These are phyloP conservation scores for Phialophora chinensis DNA, from an alignment of 2,329 filamentous ascomycete species.

Conservation along the genomic window DNA sequence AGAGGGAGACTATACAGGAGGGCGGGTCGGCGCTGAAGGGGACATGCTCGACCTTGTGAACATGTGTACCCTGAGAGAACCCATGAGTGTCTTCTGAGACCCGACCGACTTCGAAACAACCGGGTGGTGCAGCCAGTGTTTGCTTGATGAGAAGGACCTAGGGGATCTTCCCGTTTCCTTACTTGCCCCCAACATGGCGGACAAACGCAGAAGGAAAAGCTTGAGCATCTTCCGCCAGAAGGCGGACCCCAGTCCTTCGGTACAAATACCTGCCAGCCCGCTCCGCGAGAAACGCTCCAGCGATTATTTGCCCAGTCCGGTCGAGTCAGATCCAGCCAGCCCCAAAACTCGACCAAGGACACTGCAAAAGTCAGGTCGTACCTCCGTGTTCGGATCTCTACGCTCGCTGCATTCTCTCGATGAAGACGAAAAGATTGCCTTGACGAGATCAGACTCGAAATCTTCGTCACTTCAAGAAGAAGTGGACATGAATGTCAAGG, in stretches of 20 bases:
- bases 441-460: slow-evolving; percentile 58
- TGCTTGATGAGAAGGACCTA: slow-evolving; percentile 16
- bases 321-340: slow-evolving; percentile 44
- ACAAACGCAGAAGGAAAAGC: slow-evolving; percentile 45
- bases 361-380: slow-evolving; percentile 52
- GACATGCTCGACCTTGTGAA: slow-evolving; percentile 11
- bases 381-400: slow-evolving; percentile 66
- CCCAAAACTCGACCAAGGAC: slow-evolving; percentile 49
- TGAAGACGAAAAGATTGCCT: slow-evolving; percentile 57
- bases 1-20: slow-evolving; percentile 21
- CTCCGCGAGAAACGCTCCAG: slow-evolving; percentile 41
- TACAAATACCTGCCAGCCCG: slow-evolving; percentile 32
- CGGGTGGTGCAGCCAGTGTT: slow-evolving; percentile 21
- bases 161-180: slow-evolving; percentile 10
- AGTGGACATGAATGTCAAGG: slow-evolving; percentile 46
- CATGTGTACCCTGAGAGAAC: slow-evolving; percentile 20
- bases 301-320: slow-evolving; percentile 43
- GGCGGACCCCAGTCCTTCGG: slow-evolving; percentile 21
- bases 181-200: slow-evolving; percentile 34
- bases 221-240: slow-evolving; percentile 43
- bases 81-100: slow-evolving; percentile 16
- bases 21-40: slow-evolving; percentile 20
- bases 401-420: slow-evolving; percentile 59
- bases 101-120: slow-evolving; percentile 20
- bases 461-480: slow-evolving; percentile 56